These are phyloP conservation scores for Aspergillus piperis DNA, from an alignment of 2,329 filamentous ascomycete species.

Conservation along the genomic window DNA sequence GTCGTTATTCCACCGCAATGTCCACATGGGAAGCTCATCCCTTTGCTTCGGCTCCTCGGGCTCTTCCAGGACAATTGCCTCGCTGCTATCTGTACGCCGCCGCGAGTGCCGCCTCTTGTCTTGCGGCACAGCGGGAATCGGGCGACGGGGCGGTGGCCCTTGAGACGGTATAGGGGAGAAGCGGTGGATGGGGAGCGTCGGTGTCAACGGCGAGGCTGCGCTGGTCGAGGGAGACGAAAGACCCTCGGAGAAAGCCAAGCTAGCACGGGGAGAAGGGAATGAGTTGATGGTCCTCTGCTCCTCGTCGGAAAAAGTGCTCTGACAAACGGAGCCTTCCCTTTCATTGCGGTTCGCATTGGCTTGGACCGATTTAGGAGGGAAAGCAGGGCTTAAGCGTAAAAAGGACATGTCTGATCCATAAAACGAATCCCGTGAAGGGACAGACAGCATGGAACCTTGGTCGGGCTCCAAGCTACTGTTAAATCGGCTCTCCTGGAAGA, in stretches of 20 bases:
- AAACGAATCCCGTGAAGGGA: slow-evolving; percentile 35
- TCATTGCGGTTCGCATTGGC: slow-evolving; percentile 29
- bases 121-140: slow-evolving; percentile 36
- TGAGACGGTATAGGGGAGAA: slow-evolving; percentile 40
- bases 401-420: slow-evolving; percentile 43
- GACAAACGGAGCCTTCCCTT: slow-evolving; percentile 30
- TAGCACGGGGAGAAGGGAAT: slow-evolving; percentile 34
- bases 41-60: slow-evolving; percentile 58
- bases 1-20: slow-evolving; percentile 47
- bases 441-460: slow-evolving; percentile 32
- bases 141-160: slow-evolving; percentile 34
- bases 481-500: slow-evolving; percentile 32
- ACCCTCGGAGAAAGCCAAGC: slow-evolving; percentile 41
- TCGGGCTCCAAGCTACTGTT: slow-evolving; percentile 24
- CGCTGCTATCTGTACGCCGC: slow-evolving; percentile 46
- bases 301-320: slow-evolving; percentile 35
- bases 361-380: slow-evolving; percentile 32
- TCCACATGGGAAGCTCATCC: slow-evolving; percentile 49
- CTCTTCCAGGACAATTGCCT: slow-evolving; percentile 49
- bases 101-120: slow-evolving; percentile 40
- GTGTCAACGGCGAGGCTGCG: slow-evolving; percentile 42
- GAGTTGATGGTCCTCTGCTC: slow-evolving; percentile 39
- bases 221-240: slow-evolving; percentile 41
- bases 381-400: slow-evolving; percentile 39
- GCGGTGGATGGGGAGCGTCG: slow-evolving; percentile 42